These are phyloP conservation scores for Detonula confervacea DNA, from an alignment of 352 stramenopile genomes.

Conservation along the genomic window DNA sequence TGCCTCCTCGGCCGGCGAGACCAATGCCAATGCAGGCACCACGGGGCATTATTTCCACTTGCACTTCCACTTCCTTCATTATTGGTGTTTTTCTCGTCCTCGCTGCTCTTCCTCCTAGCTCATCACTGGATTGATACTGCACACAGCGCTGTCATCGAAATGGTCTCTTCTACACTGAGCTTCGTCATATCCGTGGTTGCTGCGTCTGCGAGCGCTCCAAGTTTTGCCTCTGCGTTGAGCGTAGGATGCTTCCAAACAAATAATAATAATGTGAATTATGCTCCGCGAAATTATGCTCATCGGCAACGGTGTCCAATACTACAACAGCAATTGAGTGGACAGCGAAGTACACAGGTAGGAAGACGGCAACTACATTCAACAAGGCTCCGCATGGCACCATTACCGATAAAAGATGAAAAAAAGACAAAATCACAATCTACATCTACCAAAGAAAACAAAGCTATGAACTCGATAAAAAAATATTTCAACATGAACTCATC, in stretches of 20 bases:
- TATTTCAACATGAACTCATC: conserved; percentile 18
- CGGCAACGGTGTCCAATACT: not conserved
- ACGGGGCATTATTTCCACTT: too few species aligned
- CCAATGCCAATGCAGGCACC: too few species aligned
- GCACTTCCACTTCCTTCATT: too few species aligned
- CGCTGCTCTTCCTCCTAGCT: too few species aligned
- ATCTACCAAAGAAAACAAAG: not conserved
- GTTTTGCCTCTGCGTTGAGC: not conserved
- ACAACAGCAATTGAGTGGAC: not conserved
- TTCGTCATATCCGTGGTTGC: not conserved
- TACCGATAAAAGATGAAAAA: not conserved
- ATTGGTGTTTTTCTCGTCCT: too few species aligned
- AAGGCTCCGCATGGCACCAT: not conserved
- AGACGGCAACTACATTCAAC: not conserved
- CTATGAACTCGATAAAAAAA: not conserved
- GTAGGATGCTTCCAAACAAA: not conserved
- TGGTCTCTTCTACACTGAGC: not conserved
- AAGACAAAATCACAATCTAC: too few species aligned
- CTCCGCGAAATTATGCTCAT: not conserved
- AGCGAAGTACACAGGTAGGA: not conserved
- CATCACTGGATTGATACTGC: too few species aligned
- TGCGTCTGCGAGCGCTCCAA: not conserved
- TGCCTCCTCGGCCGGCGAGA: too few species aligned
- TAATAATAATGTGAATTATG: too few species aligned
- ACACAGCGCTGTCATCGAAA: conserved; percentile 1